These are phyloP conservation scores for Singerocomus inundabilis DNA, from an alignment of 1,284 basidiomycete species.

Conservation along the genomic window DNA sequence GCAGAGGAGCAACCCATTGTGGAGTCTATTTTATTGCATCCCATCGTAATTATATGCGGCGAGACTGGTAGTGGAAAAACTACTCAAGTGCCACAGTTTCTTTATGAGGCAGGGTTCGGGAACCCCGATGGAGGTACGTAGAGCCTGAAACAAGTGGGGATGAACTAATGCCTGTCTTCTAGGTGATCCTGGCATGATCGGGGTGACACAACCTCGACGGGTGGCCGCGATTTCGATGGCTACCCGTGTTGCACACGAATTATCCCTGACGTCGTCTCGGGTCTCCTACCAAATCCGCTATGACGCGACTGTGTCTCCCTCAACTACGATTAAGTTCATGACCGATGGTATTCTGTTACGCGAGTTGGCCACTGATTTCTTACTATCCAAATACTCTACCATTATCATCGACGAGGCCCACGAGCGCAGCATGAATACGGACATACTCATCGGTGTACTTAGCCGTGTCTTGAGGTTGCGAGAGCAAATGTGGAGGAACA, in stretches of 20 bases:
- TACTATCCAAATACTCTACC: constrained; percentile 88
- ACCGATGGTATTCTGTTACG: constrained; percentile 97
- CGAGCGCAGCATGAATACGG: constrained; percentile 97
- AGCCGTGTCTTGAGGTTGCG: constrained; percentile 89
- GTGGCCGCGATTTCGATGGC: constrained; percentile 98
- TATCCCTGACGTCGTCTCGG: constrained; percentile 74
- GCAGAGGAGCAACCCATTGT: constrained; percentile 95
- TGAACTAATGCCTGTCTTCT: constrained; percentile 5
- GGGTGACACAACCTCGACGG: constrained; percentile 95
- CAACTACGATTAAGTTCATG: constrained; percentile 98
- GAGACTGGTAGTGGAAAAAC: constrained; percentile 99
- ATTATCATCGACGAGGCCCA: constrained; percentile 98
- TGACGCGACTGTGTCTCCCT: constrained; percentile 86
- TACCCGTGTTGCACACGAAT: constrained; percentile 84
- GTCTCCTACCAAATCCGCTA: constrained; percentile 98
- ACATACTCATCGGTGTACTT: constrained; percentile 94
- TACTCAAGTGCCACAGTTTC: constrained; percentile 95
- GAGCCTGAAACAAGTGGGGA: constrained; percentile 3
- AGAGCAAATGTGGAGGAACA: constrained; percentile 84
- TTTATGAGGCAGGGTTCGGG: constrained; percentile 97
- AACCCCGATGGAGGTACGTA: constrained; percentile 70
- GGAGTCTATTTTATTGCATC: constrained; percentile 86
- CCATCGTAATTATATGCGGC: constrained; percentile 91
- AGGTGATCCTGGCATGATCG: constrained; percentile 99
- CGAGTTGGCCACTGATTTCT: constrained; percentile 89